Evolutionary conservation across 2,329 filamentous ascomycete genomes (phyloP).

Genomic region (Chrysosporium keratinophilum): DNA sequence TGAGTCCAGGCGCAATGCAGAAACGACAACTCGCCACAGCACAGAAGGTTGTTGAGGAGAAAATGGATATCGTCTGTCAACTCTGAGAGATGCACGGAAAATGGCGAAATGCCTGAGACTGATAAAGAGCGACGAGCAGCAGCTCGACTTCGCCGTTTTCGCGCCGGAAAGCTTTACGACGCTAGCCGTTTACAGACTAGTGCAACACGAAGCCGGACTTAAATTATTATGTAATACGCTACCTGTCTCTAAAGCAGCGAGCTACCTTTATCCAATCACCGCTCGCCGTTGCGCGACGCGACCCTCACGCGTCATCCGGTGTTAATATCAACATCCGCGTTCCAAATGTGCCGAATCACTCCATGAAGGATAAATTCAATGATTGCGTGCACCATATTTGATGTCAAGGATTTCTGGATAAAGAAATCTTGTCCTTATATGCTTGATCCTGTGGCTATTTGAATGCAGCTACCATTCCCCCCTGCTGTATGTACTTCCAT

Average conservation of each 20-base stretch:
- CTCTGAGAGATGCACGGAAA: not conserved
- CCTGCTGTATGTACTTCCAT: no score
- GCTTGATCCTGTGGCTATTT: no score
- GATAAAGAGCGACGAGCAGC: not conserved
- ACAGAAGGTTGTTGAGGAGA: not conserved
- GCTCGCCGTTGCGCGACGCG: not conserved
- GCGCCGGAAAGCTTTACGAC: conserved; percentile 5
- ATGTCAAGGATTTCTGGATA: no score
- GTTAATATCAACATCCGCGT: not conserved
- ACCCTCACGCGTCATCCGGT: not conserved
- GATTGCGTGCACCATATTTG: no score
- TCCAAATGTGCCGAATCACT: not conserved
- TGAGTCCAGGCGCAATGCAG: conserved; percentile 2
- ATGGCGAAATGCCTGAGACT: not conserved
- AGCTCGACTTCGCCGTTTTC: conserved; percentile 1
- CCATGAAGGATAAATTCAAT: no score
- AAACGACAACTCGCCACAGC: conserved; percentile 1
- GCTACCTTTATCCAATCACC: not conserved
- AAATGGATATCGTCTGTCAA: not conserved
- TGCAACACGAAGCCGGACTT: not conserved
- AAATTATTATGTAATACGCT: not conserved
- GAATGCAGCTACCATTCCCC: no score
- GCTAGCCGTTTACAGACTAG: conserved; percentile 7
- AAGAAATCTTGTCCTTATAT: no score
- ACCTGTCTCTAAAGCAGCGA: not conserved